These are phyloP conservation scores for Trichosanthes truncata DNA, from an alignment of 306 rosid genomes.

Conservation along the genomic window DNA sequence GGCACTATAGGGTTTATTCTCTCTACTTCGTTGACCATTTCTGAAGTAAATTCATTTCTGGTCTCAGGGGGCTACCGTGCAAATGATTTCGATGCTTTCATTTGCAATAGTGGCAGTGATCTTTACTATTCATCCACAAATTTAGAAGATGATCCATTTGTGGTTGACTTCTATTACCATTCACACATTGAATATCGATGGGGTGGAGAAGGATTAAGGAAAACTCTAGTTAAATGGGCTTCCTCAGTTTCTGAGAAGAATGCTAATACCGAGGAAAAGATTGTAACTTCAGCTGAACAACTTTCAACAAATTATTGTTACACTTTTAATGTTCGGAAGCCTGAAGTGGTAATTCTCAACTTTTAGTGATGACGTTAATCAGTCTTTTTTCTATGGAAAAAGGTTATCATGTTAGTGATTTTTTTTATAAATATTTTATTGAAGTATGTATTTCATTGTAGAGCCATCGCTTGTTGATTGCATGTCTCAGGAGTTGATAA, in stretches of 20 bases:
- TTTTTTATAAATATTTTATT: not conserved
- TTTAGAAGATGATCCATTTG: slow-evolving; percentile 72
- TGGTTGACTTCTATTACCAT: slow-evolving; percentile 93
- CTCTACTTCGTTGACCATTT: slow-evolving; percentile 75
- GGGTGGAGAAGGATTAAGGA: slow-evolving; percentile 99
- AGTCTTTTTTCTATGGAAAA: not conserved
- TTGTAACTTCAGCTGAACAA: slow-evolving; percentile 62
- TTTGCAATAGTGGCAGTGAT: slow-evolving; percentile 98
- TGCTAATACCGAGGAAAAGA: slow-evolving; percentile 34
- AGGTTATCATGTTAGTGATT: not conserved
- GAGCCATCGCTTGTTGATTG: not conserved
- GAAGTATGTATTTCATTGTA: not conserved
- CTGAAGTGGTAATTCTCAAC: slow-evolving; percentile 49
- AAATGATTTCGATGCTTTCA: slow-evolving; percentile 86
- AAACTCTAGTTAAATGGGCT: slow-evolving; percentile 89
- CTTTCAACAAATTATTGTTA: slow-evolving; percentile 94
- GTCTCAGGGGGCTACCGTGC: slow-evolving; percentile 67
- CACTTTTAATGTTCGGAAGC: slow-evolving; percentile 61
- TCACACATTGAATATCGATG: slow-evolving; percentile 92
- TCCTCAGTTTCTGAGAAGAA: slow-evolving; percentile 48
- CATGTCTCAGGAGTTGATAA: not conserved
- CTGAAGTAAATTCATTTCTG: slow-evolving; percentile 80
- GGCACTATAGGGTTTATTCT: slow-evolving; percentile 88
- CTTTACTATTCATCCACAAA: slow-evolving; percentile 81
- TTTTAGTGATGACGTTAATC: slow-evolving; percentile 10